These are phyloP conservation scores for Neurospora discreta DNA, from an alignment of 495 filamentous ascomycete species.

Conservation along the genomic window DNA sequence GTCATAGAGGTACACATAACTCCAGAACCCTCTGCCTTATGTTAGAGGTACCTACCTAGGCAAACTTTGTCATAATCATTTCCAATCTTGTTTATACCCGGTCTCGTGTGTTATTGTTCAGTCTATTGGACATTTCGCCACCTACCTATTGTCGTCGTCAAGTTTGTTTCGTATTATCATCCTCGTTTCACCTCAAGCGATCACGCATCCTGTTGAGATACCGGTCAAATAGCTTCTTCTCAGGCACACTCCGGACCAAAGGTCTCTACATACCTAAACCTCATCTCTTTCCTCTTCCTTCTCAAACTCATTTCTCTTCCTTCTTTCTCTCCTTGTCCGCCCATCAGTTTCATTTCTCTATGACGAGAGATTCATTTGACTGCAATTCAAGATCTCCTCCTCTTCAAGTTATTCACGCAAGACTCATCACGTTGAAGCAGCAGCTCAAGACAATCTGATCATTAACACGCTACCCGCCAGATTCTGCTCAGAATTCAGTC, in stretches of 20 bases:
- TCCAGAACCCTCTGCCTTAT: no score
- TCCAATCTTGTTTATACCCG: no score
- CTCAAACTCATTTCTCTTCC: background rate
- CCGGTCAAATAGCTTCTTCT: background rate
- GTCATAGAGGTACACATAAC: no score
- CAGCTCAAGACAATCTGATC: background rate
- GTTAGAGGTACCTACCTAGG: no score
- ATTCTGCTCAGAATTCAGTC: background rate
- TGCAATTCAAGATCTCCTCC: background rate
- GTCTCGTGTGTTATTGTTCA: no score
- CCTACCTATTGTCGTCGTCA: background rate
- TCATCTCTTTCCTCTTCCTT: background rate
- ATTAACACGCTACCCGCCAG: background rate
- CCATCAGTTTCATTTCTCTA: background rate
- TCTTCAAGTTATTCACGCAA: background rate
- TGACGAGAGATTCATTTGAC: background rate
- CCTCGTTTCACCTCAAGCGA: background rate
- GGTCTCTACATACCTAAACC: background rate
- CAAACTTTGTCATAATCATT: no score
- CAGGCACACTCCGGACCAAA: background rate
- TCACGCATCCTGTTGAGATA: background rate
- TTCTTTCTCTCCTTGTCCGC: background rate
- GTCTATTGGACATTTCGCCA: no score
- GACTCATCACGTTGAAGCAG: background rate
- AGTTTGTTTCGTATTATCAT: background rate